Percentiles rank a stretch among this genome's conserved stretches.
These are phyloP conservation scores for Mortierella sp. DNA, from an alignment of 371 early-diverging fungal species.

Conservation along the genomic window DNA sequence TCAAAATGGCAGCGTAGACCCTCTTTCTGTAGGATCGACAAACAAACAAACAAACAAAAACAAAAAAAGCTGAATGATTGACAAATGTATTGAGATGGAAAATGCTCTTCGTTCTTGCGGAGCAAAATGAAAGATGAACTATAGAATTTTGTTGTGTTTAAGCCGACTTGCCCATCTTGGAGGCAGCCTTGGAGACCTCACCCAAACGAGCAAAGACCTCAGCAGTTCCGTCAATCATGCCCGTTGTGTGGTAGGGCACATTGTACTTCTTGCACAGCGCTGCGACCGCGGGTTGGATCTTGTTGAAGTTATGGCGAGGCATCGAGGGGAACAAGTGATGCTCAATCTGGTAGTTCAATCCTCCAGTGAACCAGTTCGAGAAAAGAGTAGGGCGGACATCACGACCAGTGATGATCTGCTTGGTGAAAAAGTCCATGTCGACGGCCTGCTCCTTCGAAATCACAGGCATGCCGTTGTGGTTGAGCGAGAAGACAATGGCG, in stretches of 20 bases:
- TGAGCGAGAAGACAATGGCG: slow-evolving; percentile 84
- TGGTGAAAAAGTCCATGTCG: slow-evolving; percentile 80
- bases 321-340: slow-evolving; percentile 86
- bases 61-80: too few relatives aligned
- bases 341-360: slow-evolving; percentile 87
- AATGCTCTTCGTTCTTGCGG: too few relatives aligned
- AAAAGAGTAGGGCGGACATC: slow-evolving; percentile 73
- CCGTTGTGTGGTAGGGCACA: slow-evolving; percentile 77
- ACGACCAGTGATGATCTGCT: slow-evolving; percentile 84
- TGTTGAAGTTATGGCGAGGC: slow-evolving; percentile 80
- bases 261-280: slow-evolving; percentile 78
- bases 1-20: too few relatives aligned
- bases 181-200: slow-evolving; percentile 66
- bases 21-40: too few relatives aligned
- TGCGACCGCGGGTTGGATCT: slow-evolving; percentile 73
- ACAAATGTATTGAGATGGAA: too few relatives aligned
- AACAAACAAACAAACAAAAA: not conserved
- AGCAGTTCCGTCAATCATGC: slow-evolving; percentile 73
- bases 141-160: slow-evolving; percentile 16
- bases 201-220: slow-evolving; percentile 78
- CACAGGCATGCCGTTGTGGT: slow-evolving; percentile 92
- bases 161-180: slow-evolving; percentile 55
- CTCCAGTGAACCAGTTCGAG: slow-evolving; percentile 87
- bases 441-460: slow-evolving; percentile 76
- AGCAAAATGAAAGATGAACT: too few relatives aligned